Evolutionary conservation across 192 early-diverging fungal species (phyloP).

Genomic region (Entomortierella parvispora): DNA sequence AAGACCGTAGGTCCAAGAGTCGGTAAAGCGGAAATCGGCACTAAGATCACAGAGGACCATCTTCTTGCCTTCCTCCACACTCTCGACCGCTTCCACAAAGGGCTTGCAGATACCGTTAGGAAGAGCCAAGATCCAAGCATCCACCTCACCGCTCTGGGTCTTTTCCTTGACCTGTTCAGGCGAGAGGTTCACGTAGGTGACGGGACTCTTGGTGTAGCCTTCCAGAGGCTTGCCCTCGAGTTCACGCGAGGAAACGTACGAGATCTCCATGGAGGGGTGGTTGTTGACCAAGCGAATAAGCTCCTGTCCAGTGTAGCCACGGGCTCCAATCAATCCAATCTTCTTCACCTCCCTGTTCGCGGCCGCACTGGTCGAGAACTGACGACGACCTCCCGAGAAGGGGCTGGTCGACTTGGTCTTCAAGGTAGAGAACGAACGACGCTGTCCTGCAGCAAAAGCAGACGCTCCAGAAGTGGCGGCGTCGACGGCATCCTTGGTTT

Average conservation of each 20-base stretch:
- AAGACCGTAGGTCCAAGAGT: constrained; percentile 89
- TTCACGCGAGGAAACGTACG: constrained; percentile 94
- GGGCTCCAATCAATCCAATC: constrained; percentile 96
- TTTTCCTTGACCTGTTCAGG: constrained; percentile 73
- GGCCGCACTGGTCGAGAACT: constrained; percentile 62
- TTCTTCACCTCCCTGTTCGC: constrained; percentile 51
- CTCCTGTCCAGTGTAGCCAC: constrained; percentile 97
- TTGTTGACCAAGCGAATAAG: constrained; percentile 89
- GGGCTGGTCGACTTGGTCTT: constrained; percentile 29
- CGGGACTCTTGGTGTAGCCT: constrained; percentile 73
- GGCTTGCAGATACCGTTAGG: constrained; percentile 95
- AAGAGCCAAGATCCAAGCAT: constrained; percentile 96
- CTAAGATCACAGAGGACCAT: constrained; percentile 88
- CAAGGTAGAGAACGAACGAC: constrained; percentile 70
- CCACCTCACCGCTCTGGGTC: constrained; percentile 73
- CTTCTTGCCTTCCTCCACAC: constrained; percentile 59
- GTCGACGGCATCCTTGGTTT: constrained; percentile 29
- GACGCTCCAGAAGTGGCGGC: constrained; percentile 25
- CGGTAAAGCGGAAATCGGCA: constrained; percentile 93
- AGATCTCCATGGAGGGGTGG: constrained; percentile 88
- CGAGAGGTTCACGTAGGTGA: constrained; percentile 86
- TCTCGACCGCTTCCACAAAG: constrained; percentile 86
- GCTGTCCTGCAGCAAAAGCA: constrained; percentile 47
- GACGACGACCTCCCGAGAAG: constrained; percentile 58
- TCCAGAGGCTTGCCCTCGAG: constrained; percentile 87